A percentile compares a stretch with the other conserved stretches of the same genome.
These are phyloP conservation scores for Trichoderma atrobrunneum DNA, from an alignment of 2,329 filamentous ascomycete species.

Conservation along the genomic window DNA sequence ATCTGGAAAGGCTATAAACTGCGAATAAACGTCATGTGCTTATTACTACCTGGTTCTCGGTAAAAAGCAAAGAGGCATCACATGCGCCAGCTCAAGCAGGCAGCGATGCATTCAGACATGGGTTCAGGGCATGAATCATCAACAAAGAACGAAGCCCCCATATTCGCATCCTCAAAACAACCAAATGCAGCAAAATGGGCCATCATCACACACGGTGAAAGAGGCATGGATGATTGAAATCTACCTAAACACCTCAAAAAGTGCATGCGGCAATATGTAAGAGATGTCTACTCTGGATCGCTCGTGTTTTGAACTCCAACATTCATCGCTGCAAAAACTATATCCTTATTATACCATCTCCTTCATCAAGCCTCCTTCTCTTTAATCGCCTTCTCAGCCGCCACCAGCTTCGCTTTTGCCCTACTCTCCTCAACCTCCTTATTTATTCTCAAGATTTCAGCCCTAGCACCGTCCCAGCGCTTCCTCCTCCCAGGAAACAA, in stretches of 20 bases:
- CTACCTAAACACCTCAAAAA: background rate
- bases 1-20: background rate
- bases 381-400: background rate
- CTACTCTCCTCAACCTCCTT: background rate
- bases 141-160: background rate
- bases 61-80: background rate
- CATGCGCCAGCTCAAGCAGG: background rate
- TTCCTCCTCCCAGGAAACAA: constrained; percentile 24
- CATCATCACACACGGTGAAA: rapidly evolving
- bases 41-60: background rate
- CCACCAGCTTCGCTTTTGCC: background rate
- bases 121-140: background rate
- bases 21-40: background rate
- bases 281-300: background rate
- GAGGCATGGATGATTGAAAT: background rate
- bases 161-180: background rate
- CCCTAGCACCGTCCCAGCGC: constrained; percentile 24
- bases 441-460: constrained; percentile 3
- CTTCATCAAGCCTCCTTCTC: background rate
- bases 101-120: background rate
- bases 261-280: background rate
- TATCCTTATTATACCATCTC: background rate
- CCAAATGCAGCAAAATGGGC: background rate
- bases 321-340: background rate
- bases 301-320: background rate